A percentile compares a stretch with the other conserved stretches of the same genome.
Conservation (phyloP, 2,329 filamentous ascomycete genomes). For the Elsinoe arachidis region DNA sequence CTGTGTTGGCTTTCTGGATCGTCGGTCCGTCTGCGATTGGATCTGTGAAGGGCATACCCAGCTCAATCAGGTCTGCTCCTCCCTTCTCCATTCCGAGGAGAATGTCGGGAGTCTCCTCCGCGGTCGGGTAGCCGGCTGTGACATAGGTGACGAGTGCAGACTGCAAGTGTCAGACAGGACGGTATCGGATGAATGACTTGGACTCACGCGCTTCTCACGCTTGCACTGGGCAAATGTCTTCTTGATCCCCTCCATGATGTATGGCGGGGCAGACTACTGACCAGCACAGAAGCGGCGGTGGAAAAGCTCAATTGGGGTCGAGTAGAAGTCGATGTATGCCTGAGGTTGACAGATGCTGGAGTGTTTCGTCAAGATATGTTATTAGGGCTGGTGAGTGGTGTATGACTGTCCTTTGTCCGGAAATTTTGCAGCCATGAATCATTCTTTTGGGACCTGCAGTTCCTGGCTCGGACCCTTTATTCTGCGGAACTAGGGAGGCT, state of each 20-base stretch:
- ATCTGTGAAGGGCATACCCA: constrained; percentile 94
- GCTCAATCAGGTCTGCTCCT: constrained; percentile 88
- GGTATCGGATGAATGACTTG: not conserved
- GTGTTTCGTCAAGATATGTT: not conserved
- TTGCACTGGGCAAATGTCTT: constrained; percentile 44
- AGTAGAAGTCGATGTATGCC: not conserved
- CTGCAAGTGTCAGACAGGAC: constrained; percentile 34
- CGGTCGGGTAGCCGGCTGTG: constrained; percentile 81
- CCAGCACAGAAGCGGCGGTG: not conserved
- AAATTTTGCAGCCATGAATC: not conserved
- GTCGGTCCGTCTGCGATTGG: constrained; percentile 96
- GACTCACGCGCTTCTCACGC: constrained; percentile 38
- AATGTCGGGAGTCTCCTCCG: constrained; percentile 74
- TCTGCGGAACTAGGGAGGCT: too few relatives aligned
- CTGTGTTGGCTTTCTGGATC: constrained; percentile 88
- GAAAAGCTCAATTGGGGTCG: too few relatives aligned
- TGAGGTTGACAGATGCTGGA: not conserved
- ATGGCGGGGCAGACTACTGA: not conserved
- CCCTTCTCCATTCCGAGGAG: constrained; percentile 86
- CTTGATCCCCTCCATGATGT: constrained; percentile 40
- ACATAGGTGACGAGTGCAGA: constrained; percentile 90
- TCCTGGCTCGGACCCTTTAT: constrained; percentile 6
- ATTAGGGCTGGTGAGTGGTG: not conserved
- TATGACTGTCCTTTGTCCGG: constrained; percentile 2
- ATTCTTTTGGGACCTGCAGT: not conserved